Conservation (phyloP, 2,329 filamentous ascomycete species). For the Monosporascus sp. region DNA sequence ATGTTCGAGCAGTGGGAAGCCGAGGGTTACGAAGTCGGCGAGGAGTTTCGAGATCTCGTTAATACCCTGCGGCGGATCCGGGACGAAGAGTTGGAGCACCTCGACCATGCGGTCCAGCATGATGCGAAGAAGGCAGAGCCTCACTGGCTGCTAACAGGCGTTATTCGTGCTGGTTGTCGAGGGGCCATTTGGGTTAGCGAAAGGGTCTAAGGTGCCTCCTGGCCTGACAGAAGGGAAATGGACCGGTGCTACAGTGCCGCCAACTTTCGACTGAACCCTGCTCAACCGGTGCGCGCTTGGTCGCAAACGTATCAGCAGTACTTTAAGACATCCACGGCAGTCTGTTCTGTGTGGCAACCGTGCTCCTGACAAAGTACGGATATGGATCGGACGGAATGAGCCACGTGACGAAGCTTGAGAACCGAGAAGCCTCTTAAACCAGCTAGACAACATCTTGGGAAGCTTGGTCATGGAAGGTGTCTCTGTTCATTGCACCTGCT, state of each 20-base stretch:
- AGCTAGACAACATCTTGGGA: no score
- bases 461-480: no score
- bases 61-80: slow-evolving; percentile 73
- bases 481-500: no score
- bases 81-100: slow-evolving; percentile 93
- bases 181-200: slow-evolving; percentile 92
- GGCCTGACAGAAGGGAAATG: no score
- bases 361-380: neutral
- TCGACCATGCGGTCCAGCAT: slow-evolving; percentile 91
- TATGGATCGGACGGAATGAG: neutral
- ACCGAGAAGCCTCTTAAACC: no score
- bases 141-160: slow-evolving; percentile 80
- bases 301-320: no score
- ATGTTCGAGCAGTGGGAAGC: slow-evolving; percentile 74
- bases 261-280: no score
- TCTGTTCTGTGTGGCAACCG: no score
- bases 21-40: slow-evolving; percentile 73
- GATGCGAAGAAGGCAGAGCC: slow-evolving; percentile 87
- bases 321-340: no score
- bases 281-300: no score
- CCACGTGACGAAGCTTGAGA: no score
- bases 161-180: slow-evolving; percentile 85
- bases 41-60: slow-evolving; percentile 70
- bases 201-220: slow-evolving; percentile 43
- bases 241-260: no score